Conservation (phyloP, 2,329 filamentous ascomycete species). For the Colletotrichum sp. region DNA sequence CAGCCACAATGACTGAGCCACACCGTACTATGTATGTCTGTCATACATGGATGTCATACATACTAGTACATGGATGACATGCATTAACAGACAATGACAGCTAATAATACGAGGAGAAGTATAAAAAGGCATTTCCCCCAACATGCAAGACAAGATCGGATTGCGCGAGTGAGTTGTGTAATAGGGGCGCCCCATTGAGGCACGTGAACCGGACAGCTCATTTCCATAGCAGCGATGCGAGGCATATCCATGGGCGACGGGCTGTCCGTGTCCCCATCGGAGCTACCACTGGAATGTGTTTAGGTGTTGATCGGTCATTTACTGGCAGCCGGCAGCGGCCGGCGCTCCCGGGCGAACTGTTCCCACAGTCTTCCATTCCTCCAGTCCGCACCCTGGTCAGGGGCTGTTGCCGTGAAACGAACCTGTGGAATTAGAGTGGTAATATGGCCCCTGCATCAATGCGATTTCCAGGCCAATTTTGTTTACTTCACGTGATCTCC, state of each 20-base stretch:
- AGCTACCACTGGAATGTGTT: background rate
- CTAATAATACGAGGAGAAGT: background rate
- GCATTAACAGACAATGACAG: background rate
- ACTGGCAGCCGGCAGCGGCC: background rate
- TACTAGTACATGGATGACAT: background rate
- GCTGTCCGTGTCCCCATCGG: background rate
- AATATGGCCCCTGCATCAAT: conserved; percentile 15
- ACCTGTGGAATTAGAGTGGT: background rate
- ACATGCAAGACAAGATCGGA: background rate
- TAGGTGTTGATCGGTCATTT: background rate
- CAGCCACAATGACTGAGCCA: background rate
- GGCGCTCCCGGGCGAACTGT: background rate
- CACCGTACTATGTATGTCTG: background rate
- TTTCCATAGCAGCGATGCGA: background rate
- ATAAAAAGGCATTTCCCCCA: background rate
- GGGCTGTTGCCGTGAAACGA: conserved; percentile 5
- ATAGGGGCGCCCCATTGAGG: background rate
- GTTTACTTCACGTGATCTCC: conserved; percentile 18
- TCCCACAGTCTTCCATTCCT: background rate
- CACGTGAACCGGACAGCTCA: background rate
- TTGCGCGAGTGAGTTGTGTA: background rate
- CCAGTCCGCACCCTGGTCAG: background rate
- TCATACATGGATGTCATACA: background rate
- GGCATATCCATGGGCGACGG: background rate
- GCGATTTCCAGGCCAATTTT: conserved; percentile 18